Evolutionary conservation across 129 eudicot species (phyloP), one percentile per base, ranked within the genome.

Genomic region (Smallanthus sonchifolius): DNA sequence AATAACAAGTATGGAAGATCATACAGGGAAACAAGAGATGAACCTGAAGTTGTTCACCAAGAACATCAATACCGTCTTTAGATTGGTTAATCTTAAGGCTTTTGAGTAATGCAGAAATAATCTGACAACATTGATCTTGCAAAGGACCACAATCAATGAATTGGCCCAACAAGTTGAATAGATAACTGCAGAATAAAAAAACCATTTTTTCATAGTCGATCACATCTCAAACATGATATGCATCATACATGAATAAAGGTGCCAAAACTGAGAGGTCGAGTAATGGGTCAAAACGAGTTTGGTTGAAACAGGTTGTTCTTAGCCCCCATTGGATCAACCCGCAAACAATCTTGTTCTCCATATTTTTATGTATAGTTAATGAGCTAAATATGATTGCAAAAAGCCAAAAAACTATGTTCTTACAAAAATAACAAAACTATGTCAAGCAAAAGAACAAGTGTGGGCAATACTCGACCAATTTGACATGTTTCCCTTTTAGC

Each of bases 11-110:
- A 36, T 43, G 43, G 37, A 54, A 42, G 68, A 72, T 61, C 37
- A 28, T 36, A 70, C 36, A 37, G 73, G 62, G 24, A 69, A 28
- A 69, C 19, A 17, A 65, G 56, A 67, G 61, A 64, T 36, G 37
- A 45, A 91, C 99, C 96, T 91, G 97, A 80, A 95, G 96, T 67
- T 88, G 97, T 87, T 91, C 99, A 59, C 99, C 96, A 17, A 95
- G 88, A 55, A 88, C 86, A 52, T 69, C 75, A 67, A 81, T 75
- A 70, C 87, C 75, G 24, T 82, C 86, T 49, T 66, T 83, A 9
- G 85, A 77, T 48, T 82, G 87, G 67, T 77, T 70, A 10, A 74
- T 80, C 59, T 80, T 88, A 16, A 85, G 79, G n/a, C 81, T 80
- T 72, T 82, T 81, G 66, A 95, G 88, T 85, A 95, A 80, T 72